Evolutionary conservation across 1,139 yeast species (phyloP), one percentile per base, ranked within the genome.

Genomic region (Meyerozyma sp.): DNA sequence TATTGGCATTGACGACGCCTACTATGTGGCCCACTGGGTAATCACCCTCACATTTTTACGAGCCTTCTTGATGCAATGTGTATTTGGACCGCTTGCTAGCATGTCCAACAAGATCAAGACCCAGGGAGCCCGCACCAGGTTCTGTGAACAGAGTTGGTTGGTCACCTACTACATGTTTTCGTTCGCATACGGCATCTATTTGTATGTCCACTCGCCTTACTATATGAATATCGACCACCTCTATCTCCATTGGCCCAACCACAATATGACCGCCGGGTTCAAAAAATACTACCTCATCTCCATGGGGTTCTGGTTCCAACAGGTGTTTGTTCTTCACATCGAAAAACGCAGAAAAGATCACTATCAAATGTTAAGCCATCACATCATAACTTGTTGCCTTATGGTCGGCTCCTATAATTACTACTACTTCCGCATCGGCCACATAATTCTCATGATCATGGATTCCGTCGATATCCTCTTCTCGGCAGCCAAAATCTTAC

Each of bases 141-240:
- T 86, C 57, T 84, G 89, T 43, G 97, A 90, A 64, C 96, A 89
- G 66, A 82, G 90, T 46, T 90, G 96, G 96, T 70, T 80, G 32
- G 63, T 79, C 30, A 58, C 78, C n/a, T 87, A 84, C 59, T 87
- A 81, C 62, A 51, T 75, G 8, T 52, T 66, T 13, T 77, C 87
- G 10, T 83, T 83, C 62, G 45, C 61, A 1, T 67, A 66, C 49
- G 96, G 96, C 0, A 66, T 77, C 47, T 71, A 69, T 47, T 66
- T 89, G 29, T 81, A 84, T 56, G 65, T 62, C 49, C 52, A 72
- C 41, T 78, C 91, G 4, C 76, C 79, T 2, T 88, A 87, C 65
- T 82, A 70, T 58, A 60, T 74, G 45, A 72, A 83, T 52, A 65
- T 80, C 46, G 82, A 78, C 55, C 68, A 79, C 47, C 62, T 89